These are phyloP conservation scores for Phytophthora vignae DNA, from an alignment of 352 stramenopile species.

Conservation along the genomic window DNA sequence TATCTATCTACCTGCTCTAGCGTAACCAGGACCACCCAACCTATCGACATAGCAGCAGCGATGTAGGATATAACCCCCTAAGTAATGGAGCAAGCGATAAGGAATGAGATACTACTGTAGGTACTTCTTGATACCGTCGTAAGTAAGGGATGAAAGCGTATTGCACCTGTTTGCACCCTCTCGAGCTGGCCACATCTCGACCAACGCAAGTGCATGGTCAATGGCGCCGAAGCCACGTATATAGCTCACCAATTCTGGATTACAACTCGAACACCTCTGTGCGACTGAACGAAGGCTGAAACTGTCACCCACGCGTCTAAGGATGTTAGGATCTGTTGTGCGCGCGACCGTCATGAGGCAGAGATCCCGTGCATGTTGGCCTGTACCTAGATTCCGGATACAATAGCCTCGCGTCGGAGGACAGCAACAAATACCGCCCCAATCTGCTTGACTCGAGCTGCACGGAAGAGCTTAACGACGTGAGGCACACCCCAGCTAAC, in stretches of 20 bases:
- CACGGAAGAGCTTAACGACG: neutral
- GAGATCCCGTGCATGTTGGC: too few species aligned
- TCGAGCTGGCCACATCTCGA: neutral
- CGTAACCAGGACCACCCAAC: neutral
- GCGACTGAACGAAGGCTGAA: neutral
- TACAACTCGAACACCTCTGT: neutral
- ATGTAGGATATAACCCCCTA: neutral
- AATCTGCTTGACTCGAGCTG: neutral
- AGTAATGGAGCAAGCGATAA: neutral
- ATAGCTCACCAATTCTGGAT: neutral
- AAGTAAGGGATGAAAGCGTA: neutral
- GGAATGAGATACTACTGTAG: neutral
- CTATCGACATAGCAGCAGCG: neutral
- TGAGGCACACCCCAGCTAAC: neutral
- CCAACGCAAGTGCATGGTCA: neutral
- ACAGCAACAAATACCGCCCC: neutral
- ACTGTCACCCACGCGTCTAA: constrained; percentile 2
- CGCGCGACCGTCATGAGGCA: neutral
- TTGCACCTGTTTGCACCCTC: neutral
- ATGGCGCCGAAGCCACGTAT: neutral
- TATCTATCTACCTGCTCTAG: neutral
- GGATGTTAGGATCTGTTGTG: neutral
- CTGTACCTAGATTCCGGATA: neutral
- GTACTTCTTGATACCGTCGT: too few species aligned
- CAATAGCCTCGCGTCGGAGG: neutral